phyloP scores from a whole-genome alignment of 495 filamentous ascomycete species.

The Lophiotrema nucula region DNA sequence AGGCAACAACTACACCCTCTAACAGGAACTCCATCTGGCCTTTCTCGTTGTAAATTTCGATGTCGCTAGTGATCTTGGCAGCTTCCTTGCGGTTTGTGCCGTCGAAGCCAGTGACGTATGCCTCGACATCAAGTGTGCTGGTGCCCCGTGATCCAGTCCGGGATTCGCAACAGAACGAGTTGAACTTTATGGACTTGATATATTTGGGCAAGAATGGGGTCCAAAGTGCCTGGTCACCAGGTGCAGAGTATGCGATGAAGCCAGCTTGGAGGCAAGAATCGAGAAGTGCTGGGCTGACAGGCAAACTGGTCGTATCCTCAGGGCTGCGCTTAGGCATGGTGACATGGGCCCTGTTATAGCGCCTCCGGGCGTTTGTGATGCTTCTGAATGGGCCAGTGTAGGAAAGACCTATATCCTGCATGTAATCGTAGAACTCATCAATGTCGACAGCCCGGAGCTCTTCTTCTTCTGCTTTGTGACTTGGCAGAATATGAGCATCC shows the following conservation, averaged over 20 bases:
- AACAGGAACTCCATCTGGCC: neutral
- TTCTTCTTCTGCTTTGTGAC: neutral
- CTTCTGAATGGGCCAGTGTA: neutral
- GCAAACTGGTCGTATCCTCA: no score
- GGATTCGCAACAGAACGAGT: neutral
- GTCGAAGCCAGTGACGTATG: no score
- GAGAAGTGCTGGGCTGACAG: no score
- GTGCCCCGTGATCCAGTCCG: no score
- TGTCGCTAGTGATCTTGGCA: neutral
- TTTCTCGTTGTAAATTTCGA: neutral
- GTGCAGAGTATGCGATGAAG: no score
- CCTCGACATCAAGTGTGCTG: no score
- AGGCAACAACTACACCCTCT: neutral
- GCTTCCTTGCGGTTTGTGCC: neutral
- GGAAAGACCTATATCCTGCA: neutral
- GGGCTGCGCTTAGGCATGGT: no score
- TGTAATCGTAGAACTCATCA: neutral
- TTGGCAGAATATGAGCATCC: neutral
- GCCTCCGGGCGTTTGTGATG: neutral
- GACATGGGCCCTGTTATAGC: neutral
- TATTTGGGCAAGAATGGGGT: neutral
- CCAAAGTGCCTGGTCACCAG: neutral
- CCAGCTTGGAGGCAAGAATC: no score
- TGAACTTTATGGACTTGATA: neutral
- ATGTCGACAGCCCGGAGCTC: neutral